A percentile compares a stretch with the other conserved stretches of the same genome.
Evolutionary conservation across 2,329 filamentous ascomycete genomes (phyloP).

Genomic region (Fusarium scirpi): DNA sequence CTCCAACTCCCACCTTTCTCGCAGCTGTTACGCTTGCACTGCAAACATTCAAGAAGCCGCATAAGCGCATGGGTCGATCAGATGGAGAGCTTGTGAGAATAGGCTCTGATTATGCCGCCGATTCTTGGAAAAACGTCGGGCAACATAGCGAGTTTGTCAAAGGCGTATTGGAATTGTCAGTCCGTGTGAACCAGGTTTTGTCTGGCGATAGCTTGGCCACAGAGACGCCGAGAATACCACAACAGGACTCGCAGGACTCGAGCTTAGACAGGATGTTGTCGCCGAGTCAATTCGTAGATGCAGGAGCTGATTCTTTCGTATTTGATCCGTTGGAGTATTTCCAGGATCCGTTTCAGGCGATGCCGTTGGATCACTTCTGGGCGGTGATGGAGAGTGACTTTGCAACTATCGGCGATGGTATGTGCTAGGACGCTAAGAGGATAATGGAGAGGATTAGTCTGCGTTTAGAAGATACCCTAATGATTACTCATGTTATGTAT

Average conservation of each 20-base stretch:
- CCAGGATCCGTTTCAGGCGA: constrained; percentile 42
- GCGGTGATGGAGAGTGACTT: constrained; percentile 43
- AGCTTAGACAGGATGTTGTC: constrained; percentile 8
- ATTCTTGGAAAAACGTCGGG: too few relatives aligned
- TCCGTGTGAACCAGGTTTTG: constrained; percentile 35
- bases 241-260: constrained; percentile 1
- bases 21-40: constrained; percentile 36
- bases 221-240: constrained; percentile 14
- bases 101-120: constrained; percentile 23
- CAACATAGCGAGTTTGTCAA: constrained; percentile 34
- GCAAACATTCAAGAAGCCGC: constrained; percentile 41
- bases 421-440: neutral
- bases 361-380: constrained; percentile 44
- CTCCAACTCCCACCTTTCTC: constrained; percentile 31
- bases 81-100: constrained; percentile 38
- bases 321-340: constrained; percentile 36
- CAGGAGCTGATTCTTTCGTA: constrained; percentile 5
- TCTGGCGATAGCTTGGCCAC: constrained; percentile 7
- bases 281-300: constrained; percentile 3
- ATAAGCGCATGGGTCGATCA: constrained; percentile 42
- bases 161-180: constrained; percentile 25
- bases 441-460: neutral
- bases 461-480: constrained; percentile 2
- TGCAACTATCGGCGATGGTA: constrained; percentile 20
- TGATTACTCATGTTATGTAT: too few relatives aligned